Evolutionary conservation across 768 basidiomycete genomes (phyloP).

Genomic region (Mycena floridula): DNA sequence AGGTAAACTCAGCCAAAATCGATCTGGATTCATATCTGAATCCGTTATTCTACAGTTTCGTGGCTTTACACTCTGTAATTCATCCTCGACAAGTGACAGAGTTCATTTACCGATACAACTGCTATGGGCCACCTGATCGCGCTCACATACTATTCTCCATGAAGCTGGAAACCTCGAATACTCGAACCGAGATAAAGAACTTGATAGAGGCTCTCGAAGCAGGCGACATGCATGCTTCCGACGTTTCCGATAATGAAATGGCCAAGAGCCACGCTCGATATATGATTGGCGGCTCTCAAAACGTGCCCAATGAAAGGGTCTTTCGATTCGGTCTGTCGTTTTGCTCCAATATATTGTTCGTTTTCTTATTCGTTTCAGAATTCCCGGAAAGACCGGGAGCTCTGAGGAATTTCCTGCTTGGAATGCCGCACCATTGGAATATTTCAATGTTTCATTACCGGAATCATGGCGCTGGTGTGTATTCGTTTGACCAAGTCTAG

Average conservation of each 20-base stretch:
- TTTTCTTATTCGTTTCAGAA: slow-evolving; percentile 39
- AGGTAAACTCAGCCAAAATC: slow-evolving; percentile 39
- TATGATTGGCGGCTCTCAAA: slow-evolving; percentile 83
- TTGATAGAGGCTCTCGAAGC: slow-evolving; percentile 59
- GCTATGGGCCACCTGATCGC: slow-evolving; percentile 47
- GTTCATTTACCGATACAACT: slow-evolving; percentile 87
- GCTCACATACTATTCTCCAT: slow-evolving; percentile 93
- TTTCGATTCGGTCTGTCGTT: slow-evolving; percentile 81
- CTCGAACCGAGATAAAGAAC: slow-evolving; percentile 55
- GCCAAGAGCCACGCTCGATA: slow-evolving; percentile 93
- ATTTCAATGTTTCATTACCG: slow-evolving; percentile 97
- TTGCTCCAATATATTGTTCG: slow-evolving; percentile 1
- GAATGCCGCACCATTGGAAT: slow-evolving; percentile 83
- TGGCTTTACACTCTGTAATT: slow-evolving; percentile 79
- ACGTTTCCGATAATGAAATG: slow-evolving; percentile 93
- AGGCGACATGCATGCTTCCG: slow-evolving; percentile 74
- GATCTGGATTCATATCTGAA: slow-evolving; percentile 1
- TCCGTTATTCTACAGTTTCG: slow-evolving; percentile 55
- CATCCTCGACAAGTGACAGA: slow-evolving; percentile 92
- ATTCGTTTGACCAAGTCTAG: neutral
- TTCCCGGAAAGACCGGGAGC: slow-evolving; percentile 96
- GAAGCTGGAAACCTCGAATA: slow-evolving; percentile 59
- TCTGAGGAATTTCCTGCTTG: slow-evolving; percentile 82
- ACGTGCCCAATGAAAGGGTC: slow-evolving; percentile 78
- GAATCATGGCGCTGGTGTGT: slow-evolving; percentile 91